Evolutionary conservation across 2,329 filamentous ascomycete genomes (phyloP).

Genomic region (Arachnopeziza araneosa): DNA sequence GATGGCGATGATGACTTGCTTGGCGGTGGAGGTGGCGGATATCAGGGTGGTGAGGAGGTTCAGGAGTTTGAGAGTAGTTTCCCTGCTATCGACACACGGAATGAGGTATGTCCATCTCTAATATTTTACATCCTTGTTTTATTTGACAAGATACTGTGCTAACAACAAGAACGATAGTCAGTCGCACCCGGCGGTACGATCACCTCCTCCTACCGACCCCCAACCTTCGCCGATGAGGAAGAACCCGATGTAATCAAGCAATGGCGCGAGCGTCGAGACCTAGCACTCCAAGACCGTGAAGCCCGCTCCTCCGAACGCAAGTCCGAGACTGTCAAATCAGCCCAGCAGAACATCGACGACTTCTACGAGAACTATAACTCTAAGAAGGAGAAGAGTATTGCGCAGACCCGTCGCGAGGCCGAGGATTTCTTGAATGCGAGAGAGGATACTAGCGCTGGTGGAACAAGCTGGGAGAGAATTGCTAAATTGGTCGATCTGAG

Average conservation of each 20-base stretch:
- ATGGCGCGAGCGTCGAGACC: constrained; percentile 88
- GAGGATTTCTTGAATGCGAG: constrained; percentile 85
- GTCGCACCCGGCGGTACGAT: constrained; percentile 74
- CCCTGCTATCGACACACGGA: constrained; percentile 65
- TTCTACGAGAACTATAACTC: constrained; percentile 99
- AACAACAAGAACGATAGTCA: constrained; percentile 40
- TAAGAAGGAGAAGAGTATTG: constrained; percentile 90
- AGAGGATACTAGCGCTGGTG: constrained; percentile 89
- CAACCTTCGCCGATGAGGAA: constrained; percentile 56
- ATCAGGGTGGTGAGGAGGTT: constrained; percentile 27
- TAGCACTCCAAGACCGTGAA: constrained; percentile 74
- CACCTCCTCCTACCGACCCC: constrained; percentile 36
- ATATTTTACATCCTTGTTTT: background rate
- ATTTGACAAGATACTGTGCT: background rate
- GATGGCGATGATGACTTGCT: constrained; percentile 67
- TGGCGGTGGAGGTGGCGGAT: constrained; percentile 43
- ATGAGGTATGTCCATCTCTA: constrained; percentile 51
- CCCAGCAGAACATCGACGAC: constrained; percentile 92
- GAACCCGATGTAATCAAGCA: constrained; percentile 85
- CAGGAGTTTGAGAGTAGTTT: constrained; percentile 79
- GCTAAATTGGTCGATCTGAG: constrained; percentile 96
- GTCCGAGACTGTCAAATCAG: constrained; percentile 78
- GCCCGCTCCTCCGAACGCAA: constrained; percentile 80
- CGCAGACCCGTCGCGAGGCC: constrained; percentile 84
- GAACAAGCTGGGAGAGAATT: constrained; percentile 98